These are phyloP conservation scores for Amphichorda felina DNA, from an alignment of 2,329 filamentous ascomycete species.

Conservation along the genomic window DNA sequence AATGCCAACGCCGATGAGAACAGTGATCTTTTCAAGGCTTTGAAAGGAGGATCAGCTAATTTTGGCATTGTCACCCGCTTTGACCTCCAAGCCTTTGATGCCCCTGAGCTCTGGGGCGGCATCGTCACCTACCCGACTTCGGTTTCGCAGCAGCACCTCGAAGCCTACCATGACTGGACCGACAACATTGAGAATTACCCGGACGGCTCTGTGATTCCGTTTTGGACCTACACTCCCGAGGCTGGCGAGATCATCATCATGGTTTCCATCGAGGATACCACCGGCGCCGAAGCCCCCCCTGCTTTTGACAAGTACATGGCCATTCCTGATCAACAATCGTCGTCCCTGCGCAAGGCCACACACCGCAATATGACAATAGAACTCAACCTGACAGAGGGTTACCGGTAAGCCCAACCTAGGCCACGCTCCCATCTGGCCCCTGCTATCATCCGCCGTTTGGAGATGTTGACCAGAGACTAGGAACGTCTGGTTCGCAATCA, in stretches of 20 bases:
- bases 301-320: too few relatives aligned
- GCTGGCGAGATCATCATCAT: neutral
- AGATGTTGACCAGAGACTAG: neutral
- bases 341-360: too few relatives aligned
- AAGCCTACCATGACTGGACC: neutral
- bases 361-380: too few relatives aligned
- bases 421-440: too few relatives aligned
- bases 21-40: constrained; percentile 29
- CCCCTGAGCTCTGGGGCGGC: constrained; percentile 6
- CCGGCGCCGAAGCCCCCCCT: too few relatives aligned
- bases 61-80: constrained; percentile 23
- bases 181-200: neutral
- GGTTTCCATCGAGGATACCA: too few relatives aligned
- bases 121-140: neutral
- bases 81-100: constrained; percentile 14
- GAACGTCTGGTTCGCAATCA: constrained; percentile 5
- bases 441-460: too few relatives aligned
- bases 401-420: too few relatives aligned
- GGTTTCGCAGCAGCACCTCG: neutral
- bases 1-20: constrained; percentile 21
- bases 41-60: constrained; percentile 31
- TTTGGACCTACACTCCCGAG: neutral
- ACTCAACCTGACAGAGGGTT: too few relatives aligned
- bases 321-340: too few relatives aligned
- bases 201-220: neutral